Percentiles rank a stretch among this genome's conserved stretches.
Conservation (phyloP, 2,329 filamentous ascomycete species). For the Pseudonectria buxi region DNA sequence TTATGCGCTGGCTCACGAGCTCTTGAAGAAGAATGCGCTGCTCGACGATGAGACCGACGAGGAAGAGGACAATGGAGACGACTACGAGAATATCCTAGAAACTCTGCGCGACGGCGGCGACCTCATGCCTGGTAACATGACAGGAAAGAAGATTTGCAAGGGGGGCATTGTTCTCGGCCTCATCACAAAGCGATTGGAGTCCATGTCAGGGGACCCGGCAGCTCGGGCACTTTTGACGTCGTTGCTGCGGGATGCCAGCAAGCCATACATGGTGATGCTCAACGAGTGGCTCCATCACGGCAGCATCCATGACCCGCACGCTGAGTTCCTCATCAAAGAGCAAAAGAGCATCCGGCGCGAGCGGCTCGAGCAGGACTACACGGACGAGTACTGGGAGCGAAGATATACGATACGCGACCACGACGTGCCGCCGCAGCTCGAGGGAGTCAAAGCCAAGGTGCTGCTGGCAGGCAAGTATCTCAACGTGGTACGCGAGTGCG, state of each 20-base stretch:
- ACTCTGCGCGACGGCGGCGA: slow-evolving; percentile 82
- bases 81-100: slow-evolving; percentile 90
- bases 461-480: slow-evolving; percentile 94
- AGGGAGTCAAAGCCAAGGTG: slow-evolving; percentile 88
- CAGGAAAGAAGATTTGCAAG: slow-evolving; percentile 88
- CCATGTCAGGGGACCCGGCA: slow-evolving; percentile 89
- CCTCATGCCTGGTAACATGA: slow-evolving; percentile 68
- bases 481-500: slow-evolving; percentile 95
- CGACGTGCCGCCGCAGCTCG: slow-evolving; percentile 85
- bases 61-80: slow-evolving; percentile 67
- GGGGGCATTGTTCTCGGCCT: slow-evolving; percentile 91
- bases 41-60: slow-evolving; percentile 73
- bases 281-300: slow-evolving; percentile 98
- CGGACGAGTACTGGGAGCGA: slow-evolving; percentile 98
- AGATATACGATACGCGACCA: slow-evolving; percentile 90
- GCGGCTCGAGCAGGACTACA: slow-evolving; percentile 89
- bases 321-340: slow-evolving; percentile 91
- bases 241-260: slow-evolving; percentile 77
- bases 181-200: slow-evolving; percentile 75
- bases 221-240: slow-evolving; percentile 76
- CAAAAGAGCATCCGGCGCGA: slow-evolving; percentile 92
- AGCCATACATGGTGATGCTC: slow-evolving; percentile 95
- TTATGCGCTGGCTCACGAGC: slow-evolving; percentile 78
- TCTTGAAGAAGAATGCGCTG: slow-evolving; percentile 80
- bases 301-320: slow-evolving; percentile 87